phyloP scores from a whole-genome alignment of 306 rosid genomes.

The Cucumis sativus region DNA sequence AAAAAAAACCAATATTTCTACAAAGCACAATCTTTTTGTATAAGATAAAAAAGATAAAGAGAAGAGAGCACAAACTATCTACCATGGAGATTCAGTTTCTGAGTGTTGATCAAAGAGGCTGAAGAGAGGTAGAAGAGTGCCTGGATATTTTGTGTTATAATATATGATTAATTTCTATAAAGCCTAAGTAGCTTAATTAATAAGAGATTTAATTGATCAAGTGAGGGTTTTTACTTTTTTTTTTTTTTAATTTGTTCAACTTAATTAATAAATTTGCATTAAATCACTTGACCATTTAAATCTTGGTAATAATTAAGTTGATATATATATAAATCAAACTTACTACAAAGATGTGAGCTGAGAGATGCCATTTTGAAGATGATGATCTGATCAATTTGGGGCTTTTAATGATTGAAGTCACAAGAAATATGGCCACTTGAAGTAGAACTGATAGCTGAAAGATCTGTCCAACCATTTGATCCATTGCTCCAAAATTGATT shows the following conservation, averaged over 20 bases:
- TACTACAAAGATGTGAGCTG: background rate
- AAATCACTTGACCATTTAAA: conserved; percentile 9
- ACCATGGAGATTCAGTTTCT: background rate
- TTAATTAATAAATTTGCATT: background rate
- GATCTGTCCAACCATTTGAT: conserved; percentile 7
- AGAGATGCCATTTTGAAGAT: background rate
- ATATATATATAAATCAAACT: background rate
- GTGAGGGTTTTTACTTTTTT: background rate
- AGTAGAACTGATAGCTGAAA: conserved; percentile 10
- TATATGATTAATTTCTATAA: background rate
- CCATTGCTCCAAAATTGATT: background rate
- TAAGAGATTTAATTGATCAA: conserved; percentile 6
- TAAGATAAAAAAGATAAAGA: background rate
- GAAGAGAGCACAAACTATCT: background rate
- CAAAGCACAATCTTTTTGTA: background rate
- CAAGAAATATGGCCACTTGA: conserved; percentile 10
- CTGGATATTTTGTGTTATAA: background rate
- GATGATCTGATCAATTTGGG: background rate
- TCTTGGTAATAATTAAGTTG: background rate
- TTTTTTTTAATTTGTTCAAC: background rate
- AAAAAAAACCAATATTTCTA: background rate
- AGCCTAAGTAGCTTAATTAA: background rate
- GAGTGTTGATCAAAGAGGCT: background rate
- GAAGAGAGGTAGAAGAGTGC: background rate
- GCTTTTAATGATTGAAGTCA: conserved; percentile 3